Base-by-base conservation (phyloP, 2,329 filamentous ascomycete species). In the Alternaria triticina region DNA sequence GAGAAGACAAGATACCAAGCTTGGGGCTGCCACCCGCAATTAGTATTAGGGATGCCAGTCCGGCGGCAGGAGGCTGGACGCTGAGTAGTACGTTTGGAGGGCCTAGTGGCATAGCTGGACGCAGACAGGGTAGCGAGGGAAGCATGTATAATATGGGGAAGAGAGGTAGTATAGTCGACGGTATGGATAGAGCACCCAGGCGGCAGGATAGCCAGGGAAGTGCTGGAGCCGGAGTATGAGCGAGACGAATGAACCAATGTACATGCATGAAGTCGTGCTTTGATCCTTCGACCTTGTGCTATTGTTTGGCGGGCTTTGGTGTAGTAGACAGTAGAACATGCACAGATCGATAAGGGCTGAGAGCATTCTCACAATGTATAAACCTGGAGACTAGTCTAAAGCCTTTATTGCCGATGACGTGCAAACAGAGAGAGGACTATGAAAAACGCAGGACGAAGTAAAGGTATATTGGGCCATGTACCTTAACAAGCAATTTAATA, bases 21-120 rank as follows among this genome's bases (percentile, higher is more conserved):
- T 71, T 84, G 61, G 77, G 78, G 12, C 64, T 84, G 30, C 82
- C 82, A 15, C 81, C 81, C 11, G 75, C 77, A n/a, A 79, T 80
- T 20, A 78, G 68, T 43, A 75, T 79, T 50, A 64, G 74, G 9
- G 75, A 77, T 25, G 77, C 76, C 4, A 79, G 76, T 61, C 77
- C 77, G 0, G 74, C 69, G 9, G 65, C 46, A n/a, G 52, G 62
- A n/a, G 74, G 72, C 4, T 77, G 77, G 76, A 66, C 60, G 1
- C 33, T 73, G 10, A 70, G 70, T 28, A 72, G 72, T 10, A 67
- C 64, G 9, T 61, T 70, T 46, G 65, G 64, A 3, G 62, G 51
- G 8, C 45, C 65, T 15, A 72, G 73, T 56, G 71, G 72, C 5
- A 75, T 78, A 52, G 73, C 73, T 28, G 75, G 73, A 9, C 66